Conservation (phyloP, 768 basidiomycete genomes). For the Phanerochaete sordida region DNA sequence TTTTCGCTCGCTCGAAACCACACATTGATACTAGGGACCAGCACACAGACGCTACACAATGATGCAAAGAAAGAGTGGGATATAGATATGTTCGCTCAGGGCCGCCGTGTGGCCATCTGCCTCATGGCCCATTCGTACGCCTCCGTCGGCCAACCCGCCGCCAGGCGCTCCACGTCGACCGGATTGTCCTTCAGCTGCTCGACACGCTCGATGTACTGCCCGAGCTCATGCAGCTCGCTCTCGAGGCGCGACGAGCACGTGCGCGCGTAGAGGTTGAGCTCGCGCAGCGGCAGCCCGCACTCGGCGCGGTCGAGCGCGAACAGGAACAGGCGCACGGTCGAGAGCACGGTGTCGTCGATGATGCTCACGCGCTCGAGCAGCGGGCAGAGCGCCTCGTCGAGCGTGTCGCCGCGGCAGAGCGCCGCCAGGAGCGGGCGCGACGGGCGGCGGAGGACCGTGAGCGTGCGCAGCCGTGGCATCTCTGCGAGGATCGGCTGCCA, state of each 20-base stretch:
- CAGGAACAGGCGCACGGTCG: slow-evolving; percentile 7
- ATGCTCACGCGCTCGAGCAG: slow-evolving; percentile 1
- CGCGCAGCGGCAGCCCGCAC: background rate
- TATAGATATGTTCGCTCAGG: too few relatives aligned
- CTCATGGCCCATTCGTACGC: slow-evolving; percentile 5
- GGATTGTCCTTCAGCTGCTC: slow-evolving; percentile 3
- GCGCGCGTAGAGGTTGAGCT: background rate
- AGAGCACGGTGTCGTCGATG: slow-evolving; percentile 9
- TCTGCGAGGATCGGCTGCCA: slow-evolving; percentile 2
- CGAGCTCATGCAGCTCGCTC: slow-evolving; percentile 9
- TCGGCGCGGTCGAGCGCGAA: slow-evolving; percentile 4
- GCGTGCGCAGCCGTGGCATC: slow-evolving; percentile 7
- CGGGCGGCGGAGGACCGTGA: slow-evolving; percentile 9
- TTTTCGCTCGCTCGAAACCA: too few relatives aligned
- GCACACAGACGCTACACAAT: too few relatives aligned
- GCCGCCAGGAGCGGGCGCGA: slow-evolving; percentile 8
- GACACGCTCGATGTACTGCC: background rate
- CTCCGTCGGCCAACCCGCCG: slow-evolving; percentile 10
- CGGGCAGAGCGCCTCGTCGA: slow-evolving; percentile 2
- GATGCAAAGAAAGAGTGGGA: too few relatives aligned
- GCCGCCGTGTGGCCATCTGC: background rate
- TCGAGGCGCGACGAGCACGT: background rate
- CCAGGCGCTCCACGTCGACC: background rate
- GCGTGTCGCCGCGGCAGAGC: background rate
- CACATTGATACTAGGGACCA: too few relatives aligned